Conservation (phyloP, 2,329 filamentous ascomycete genomes). For the Trichoderma aggressivum region DNA sequence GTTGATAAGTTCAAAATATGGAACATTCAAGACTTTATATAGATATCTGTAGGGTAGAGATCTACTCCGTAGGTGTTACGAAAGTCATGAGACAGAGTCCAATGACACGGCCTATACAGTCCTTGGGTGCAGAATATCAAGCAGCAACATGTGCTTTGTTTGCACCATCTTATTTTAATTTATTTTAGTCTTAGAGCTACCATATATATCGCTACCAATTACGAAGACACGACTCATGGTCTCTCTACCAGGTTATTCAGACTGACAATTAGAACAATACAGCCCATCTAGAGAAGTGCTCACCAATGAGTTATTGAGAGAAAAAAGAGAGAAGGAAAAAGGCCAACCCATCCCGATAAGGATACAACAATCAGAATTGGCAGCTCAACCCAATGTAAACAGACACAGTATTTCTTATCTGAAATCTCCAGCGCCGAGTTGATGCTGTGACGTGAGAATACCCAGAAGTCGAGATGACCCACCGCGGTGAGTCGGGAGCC, state of each 20-base stretch:
- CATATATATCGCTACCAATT: background rate
- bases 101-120: background rate
- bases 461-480: background rate
- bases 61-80: background rate
- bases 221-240: background rate
- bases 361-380: background rate
- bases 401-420: background rate
- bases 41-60: background rate
- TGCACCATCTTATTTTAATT: background rate
- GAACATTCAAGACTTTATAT: background rate
- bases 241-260: background rate
- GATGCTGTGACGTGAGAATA: background rate
- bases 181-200: background rate
- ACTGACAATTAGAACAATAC: background rate
- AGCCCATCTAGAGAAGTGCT: background rate
- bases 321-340: background rate
- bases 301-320: background rate
- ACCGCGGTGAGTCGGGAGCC: constrained; percentile 10
- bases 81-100: background rate
- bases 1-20: background rate
- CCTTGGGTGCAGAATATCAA: background rate
- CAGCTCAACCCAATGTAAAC: background rate
- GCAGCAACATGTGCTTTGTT: background rate
- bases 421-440: background rate
- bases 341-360: rapidly evolving